A percentile compares a stretch with the other conserved stretches of the same genome.
Conservation (phyloP, 2,329 filamentous ascomycete genomes). For the Chrysosporium keratinophilum region DNA sequence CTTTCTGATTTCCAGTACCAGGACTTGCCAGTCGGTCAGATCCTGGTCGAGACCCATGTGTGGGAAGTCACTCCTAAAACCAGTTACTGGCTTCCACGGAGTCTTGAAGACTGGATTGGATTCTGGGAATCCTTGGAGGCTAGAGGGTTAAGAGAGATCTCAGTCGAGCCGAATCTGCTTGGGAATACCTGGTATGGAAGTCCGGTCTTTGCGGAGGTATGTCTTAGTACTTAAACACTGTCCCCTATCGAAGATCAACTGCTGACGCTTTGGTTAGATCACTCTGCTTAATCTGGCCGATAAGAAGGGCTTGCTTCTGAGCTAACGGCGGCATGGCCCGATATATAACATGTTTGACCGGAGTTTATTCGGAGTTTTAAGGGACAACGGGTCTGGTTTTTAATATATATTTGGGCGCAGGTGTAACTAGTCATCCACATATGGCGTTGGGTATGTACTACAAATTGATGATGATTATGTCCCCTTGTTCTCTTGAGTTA, state of each 20-base stretch:
- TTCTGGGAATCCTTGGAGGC: conserved; percentile 25
- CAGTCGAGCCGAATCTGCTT: conserved; percentile 23
- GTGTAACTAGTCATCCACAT: too few species aligned
- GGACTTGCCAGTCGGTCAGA: conserved; percentile 7
- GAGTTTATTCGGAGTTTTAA: too few species aligned
- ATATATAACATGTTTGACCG: not conserved
- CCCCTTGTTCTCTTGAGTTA: not conserved
- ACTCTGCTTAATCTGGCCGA: conserved; percentile 6
- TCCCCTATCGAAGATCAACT: not conserved
- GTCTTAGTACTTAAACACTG: not conserved
- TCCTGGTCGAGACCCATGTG: conserved; percentile 9
- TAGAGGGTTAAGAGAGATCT: conserved; percentile 21
- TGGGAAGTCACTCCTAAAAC: not conserved
- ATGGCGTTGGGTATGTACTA: too few species aligned
- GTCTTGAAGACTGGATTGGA: conserved; percentile 18
- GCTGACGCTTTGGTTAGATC: conserved; percentile 1
- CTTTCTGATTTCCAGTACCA: conserved; percentile 5
- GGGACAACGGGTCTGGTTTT: too few species aligned
- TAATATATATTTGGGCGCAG: too few species aligned
- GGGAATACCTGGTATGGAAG: conserved; percentile 8
- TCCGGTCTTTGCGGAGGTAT: conserved; percentile 11
- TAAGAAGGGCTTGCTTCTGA: conserved; percentile 5
- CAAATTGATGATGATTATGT: not conserved
- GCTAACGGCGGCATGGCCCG: not conserved
- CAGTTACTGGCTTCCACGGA: conserved; percentile 2